phyloP scores from a whole-genome alignment of 345 rosid genomes.

The Hirschfeldia incana region DNA sequence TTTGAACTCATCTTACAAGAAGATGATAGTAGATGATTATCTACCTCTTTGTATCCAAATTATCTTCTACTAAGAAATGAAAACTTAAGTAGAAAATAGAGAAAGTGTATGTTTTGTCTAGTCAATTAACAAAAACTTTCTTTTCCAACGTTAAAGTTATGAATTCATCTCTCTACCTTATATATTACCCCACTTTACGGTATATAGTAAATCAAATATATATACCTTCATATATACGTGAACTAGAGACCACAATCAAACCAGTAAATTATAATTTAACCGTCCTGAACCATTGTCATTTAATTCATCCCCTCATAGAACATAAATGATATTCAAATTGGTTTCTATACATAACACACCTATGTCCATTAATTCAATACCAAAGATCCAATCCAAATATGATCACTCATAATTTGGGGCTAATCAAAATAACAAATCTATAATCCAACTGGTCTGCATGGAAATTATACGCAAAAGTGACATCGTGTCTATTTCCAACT shows the following conservation, averaged over 20 bases:
- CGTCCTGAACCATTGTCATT: background rate
- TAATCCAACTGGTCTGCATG: background rate
- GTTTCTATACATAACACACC: background rate
- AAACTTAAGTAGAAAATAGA: too few relatives aligned
- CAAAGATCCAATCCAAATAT: background rate
- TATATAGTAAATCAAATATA: too few relatives aligned
- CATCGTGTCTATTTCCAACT: too few relatives aligned
- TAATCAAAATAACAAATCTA: background rate
- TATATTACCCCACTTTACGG: background rate
- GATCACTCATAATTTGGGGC: background rate
- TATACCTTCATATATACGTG: background rate
- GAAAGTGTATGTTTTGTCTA: background rate
- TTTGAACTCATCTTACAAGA: background rate
- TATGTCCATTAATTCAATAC: background rate
- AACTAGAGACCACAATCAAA: background rate
- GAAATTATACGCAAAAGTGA: too few relatives aligned
- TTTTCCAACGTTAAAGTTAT: background rate
- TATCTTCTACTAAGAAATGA: background rate
- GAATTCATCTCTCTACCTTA: background rate
- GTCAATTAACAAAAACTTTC: background rate
- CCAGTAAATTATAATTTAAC: background rate
- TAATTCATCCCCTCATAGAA: background rate
- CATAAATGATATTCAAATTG: background rate
- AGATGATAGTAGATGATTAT: background rate
- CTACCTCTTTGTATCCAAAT: background rate